phyloP scores from a whole-genome alignment of 495 filamentous ascomycete species.

The Penicillium desertorum region DNA sequence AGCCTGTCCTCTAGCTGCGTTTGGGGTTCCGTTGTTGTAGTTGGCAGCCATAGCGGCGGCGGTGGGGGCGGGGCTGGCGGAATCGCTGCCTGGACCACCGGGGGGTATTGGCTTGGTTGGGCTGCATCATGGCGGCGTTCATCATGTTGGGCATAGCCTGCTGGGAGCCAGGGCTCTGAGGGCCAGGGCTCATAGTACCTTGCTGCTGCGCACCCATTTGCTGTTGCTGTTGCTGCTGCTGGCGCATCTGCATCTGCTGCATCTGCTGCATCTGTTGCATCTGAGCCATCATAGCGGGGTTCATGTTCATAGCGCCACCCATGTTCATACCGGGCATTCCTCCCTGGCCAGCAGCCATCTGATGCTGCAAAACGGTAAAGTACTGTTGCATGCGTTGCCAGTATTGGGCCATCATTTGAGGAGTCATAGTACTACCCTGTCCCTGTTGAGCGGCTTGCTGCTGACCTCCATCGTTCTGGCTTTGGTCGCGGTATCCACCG shows the following conservation, averaged over 20 bases:
- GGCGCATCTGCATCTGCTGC: slow-evolving; percentile 58
- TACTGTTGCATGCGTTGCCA: slow-evolving; percentile 98
- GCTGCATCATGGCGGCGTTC: slow-evolving; percentile 73
- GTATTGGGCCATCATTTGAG: slow-evolving; percentile 97
- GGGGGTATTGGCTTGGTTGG: slow-evolving; percentile 38
- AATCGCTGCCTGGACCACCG: slow-evolving; percentile 19
- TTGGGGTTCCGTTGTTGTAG: slow-evolving; percentile 21
- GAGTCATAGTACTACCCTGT: slow-evolving; percentile 68
- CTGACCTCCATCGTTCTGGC: slow-evolving; percentile 46
- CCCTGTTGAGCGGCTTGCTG: slow-evolving; percentile 50
- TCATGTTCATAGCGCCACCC: slow-evolving; percentile 71
- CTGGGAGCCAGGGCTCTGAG: slow-evolving; percentile 45
- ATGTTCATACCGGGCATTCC: slow-evolving; percentile 61
- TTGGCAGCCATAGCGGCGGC: slow-evolving; percentile 20
- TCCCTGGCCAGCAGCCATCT: slow-evolving; percentile 52
- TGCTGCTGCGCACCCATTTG: slow-evolving; percentile 52
- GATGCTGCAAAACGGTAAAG: slow-evolving; percentile 89
- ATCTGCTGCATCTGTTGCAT: slow-evolving; percentile 75
- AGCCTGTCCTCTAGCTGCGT: slow-evolving; percentile 23
- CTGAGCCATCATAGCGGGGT: slow-evolving; percentile 78
- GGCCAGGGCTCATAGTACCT: slow-evolving; percentile 48
- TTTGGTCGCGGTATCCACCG: slow-evolving; percentile 60
- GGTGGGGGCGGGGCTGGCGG: slow-evolving; percentile 16
- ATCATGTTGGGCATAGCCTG: slow-evolving; percentile 49
- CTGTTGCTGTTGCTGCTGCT: slow-evolving; percentile 17